These are phyloP conservation scores for Coleophoma cylindrospora DNA, from an alignment of 2,329 filamentous ascomycete species.

Conservation along the genomic window DNA sequence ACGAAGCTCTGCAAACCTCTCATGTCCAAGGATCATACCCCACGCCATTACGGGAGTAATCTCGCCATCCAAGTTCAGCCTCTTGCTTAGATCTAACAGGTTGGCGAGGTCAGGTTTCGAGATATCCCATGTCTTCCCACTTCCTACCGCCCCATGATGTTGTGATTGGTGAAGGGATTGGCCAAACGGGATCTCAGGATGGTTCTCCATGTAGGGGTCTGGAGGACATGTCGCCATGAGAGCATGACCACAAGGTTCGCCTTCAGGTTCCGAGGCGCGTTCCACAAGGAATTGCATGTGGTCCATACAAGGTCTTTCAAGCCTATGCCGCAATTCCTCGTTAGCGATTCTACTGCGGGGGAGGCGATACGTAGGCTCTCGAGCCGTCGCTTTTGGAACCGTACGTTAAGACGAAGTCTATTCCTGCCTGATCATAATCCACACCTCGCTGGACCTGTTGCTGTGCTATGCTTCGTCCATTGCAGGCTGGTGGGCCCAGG, in stretches of 20 bases:
- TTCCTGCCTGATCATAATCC: slow-evolving; percentile 78
- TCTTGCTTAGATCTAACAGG: slow-evolving; percentile 77
- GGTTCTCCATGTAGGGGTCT: slow-evolving; percentile 33
- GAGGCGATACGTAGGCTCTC: slow-evolving; percentile 62
- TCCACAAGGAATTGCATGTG: slow-evolving; percentile 78
- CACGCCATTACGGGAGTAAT: slow-evolving; percentile 96
- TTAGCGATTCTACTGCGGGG: slow-evolving; percentile 49
- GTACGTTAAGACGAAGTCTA: slow-evolving; percentile 91
- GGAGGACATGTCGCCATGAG: slow-evolving; percentile 91
- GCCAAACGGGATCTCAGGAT: slow-evolving; percentile 49
- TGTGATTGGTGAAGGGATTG: slow-evolving; percentile 17
- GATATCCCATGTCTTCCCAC: slow-evolving; percentile 75
- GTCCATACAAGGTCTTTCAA: slow-evolving; percentile 91
- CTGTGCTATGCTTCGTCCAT: slow-evolving; percentile 17
- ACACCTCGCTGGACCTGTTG: slow-evolving; percentile 34
- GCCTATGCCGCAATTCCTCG: slow-evolving; percentile 47
- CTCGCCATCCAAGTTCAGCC: slow-evolving; percentile 79
- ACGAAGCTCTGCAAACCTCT: slow-evolving; percentile 61
- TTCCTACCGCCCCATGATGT: slow-evolving; percentile 5
- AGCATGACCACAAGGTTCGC: slow-evolving; percentile 78
- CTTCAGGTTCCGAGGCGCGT: slow-evolving; percentile 50
- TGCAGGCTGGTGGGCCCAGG: slow-evolving; percentile 1
- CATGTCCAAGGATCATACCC: slow-evolving; percentile 72
- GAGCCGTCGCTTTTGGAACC: slow-evolving; percentile 47
- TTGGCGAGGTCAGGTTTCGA: slow-evolving; percentile 73